phyloP scores from a whole-genome alignment of 2,329 filamentous ascomycete genomes.

The Ophiostoma populinum region DNA sequence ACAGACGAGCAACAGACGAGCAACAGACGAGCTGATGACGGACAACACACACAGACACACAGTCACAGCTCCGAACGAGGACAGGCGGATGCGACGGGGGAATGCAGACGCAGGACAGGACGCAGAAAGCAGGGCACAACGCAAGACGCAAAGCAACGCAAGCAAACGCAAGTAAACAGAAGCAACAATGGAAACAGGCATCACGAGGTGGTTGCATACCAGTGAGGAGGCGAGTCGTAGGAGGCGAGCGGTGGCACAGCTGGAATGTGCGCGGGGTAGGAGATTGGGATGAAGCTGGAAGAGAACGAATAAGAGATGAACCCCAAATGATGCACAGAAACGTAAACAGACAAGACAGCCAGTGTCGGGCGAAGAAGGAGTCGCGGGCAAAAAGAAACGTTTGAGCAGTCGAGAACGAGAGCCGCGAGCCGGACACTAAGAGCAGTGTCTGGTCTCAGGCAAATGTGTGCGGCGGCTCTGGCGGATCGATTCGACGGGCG shows the following conservation, averaged over 20 bases:
- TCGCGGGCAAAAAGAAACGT: neutral
- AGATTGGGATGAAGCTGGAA: neutral
- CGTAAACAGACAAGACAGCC: neutral
- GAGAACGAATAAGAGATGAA: neutral
- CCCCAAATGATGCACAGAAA: neutral
- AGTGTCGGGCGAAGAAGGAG: neutral
- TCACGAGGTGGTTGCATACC: slow-evolving; percentile 1
- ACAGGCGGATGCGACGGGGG: no score
- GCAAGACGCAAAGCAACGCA: neutral
- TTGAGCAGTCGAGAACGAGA: no score
- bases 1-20: no score
- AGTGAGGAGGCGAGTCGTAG: neutral
- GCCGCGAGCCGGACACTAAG: no score
- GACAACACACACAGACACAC: no score
- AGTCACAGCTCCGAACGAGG: no score
- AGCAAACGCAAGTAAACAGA: neutral
- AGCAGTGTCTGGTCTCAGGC: no score
- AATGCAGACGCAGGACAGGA: neutral
- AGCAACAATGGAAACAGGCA: slow-evolving; percentile 1
- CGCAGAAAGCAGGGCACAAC: neutral
- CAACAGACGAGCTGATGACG: no score
- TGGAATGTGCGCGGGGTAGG: slow-evolving; percentile 1
- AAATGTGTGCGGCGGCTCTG: no score
- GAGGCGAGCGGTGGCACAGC: no score
- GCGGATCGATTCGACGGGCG: no score